A percentile compares a stretch with the other conserved stretches of the same genome.
Evolutionary conservation across 148 eudicot genomes (phyloP).

Genomic region (Nyssa sinensis): DNA sequence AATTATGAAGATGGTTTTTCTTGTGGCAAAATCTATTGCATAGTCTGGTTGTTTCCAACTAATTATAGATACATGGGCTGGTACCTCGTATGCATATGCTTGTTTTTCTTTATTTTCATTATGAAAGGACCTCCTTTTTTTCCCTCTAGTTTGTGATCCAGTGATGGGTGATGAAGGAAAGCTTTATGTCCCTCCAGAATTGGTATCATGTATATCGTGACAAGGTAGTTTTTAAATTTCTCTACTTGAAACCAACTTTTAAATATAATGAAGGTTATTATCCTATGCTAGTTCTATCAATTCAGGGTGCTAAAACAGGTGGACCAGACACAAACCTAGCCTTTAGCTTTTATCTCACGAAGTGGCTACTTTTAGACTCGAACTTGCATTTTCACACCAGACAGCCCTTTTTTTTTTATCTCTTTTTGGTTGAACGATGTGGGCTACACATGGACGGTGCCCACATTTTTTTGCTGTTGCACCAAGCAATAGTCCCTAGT

Average conservation of each 20-base stretch:
- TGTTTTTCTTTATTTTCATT: slow-evolving; percentile 8
- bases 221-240: slow-evolving; percentile 50
- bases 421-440: too few relatives aligned
- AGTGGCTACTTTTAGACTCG: neutral
- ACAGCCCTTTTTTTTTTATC: neutral
- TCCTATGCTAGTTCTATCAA: neutral
- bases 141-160: slow-evolving; percentile 99
- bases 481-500: too few relatives aligned
- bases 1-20: neutral
- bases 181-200: slow-evolving; percentile 89
- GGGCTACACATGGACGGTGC: too few relatives aligned
- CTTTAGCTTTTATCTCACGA: neutral
- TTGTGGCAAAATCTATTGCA: neutral
- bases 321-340: neutral
- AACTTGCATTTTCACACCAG: neutral
- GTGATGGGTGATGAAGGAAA: slow-evolving; percentile 99
- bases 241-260: neutral
- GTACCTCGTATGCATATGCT: slow-evolving; percentile 2
- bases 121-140: slow-evolving; percentile 2
- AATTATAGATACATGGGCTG: slow-evolving; percentile 7
- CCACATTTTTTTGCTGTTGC: too few relatives aligned
- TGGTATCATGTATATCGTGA: slow-evolving; percentile 82
- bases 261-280: neutral
- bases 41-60: neutral
- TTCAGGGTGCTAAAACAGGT: neutral